Evolutionary conservation across 2,329 filamentous ascomycete genomes (phyloP).

Genomic region (Alternaria ventricosa): DNA sequence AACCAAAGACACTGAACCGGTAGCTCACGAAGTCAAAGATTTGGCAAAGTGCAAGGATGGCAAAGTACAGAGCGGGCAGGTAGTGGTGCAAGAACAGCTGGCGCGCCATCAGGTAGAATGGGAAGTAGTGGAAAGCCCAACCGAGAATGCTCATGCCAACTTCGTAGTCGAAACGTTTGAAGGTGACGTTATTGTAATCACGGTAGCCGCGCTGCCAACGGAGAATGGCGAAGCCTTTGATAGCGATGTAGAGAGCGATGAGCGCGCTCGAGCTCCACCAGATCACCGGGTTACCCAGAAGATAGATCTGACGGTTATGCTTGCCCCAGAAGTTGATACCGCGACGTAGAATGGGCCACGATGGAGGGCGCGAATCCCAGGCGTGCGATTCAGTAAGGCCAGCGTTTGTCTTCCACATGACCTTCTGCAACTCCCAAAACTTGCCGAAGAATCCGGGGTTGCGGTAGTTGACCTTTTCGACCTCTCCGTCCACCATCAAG

Average conservation of each 20-base stretch:
- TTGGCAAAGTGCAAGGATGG: constrained; percentile 86
- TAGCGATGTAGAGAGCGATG: constrained; percentile 75
- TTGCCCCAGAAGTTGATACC: constrained; percentile 99
- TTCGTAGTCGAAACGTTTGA: constrained; percentile 98
- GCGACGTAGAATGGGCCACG: constrained; percentile 89
- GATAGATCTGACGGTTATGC: constrained; percentile 92
- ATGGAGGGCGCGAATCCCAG: constrained; percentile 94
- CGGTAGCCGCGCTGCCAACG: constrained; percentile 93
- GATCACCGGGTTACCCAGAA: constrained; percentile 85
- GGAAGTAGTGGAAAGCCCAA: constrained; percentile 99
- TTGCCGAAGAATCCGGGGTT: constrained; percentile 96
- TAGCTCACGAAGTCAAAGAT: constrained; percentile 84
- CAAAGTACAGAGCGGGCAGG: constrained; percentile 95
- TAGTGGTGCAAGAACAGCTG: constrained; percentile 99
- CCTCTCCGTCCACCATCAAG: constrained; percentile 68
- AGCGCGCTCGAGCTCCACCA: constrained; percentile 90
- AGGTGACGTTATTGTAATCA: constrained; percentile 81
- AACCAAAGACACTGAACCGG: constrained; percentile 71
- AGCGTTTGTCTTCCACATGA: constrained; percentile 99
- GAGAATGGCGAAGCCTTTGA: constrained; percentile 87
- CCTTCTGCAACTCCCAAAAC: constrained; percentile 95
- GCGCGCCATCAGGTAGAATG: constrained; percentile 97
- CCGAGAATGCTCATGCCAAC: constrained; percentile 87
- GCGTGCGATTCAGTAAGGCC: constrained; percentile 95
- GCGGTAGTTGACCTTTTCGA: constrained; percentile 93